phyloP scores from a whole-genome alignment of 768 basidiomycete genomes.

The Mycena vulgaris region DNA sequence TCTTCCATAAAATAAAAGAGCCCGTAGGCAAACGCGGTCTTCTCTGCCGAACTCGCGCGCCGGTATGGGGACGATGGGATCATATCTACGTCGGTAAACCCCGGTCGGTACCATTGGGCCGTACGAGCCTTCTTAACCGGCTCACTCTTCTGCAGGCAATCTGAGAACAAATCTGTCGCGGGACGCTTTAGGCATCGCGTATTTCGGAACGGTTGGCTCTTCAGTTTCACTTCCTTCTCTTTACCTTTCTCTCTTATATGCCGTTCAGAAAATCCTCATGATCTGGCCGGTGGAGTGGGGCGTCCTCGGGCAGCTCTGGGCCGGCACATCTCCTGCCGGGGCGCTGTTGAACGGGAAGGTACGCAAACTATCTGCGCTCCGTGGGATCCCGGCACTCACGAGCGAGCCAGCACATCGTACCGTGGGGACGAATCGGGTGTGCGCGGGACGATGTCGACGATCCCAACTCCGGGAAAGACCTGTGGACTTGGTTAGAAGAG shows the following conservation, averaged over 20 bases:
- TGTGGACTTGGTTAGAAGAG: constrained; percentile 56
- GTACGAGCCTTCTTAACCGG: too few relatives aligned
- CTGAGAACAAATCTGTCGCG: constrained; percentile 3
- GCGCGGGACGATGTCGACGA: constrained; percentile 43
- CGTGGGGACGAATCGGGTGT: constrained; percentile 49
- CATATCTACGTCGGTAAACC: constrained; percentile 61
- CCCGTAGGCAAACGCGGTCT: constrained; percentile 59
- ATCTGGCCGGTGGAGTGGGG: constrained; percentile 53
- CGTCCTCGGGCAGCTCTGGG: constrained; percentile 62
- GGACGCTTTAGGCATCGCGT: neutral
- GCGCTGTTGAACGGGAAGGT: constrained; percentile 59
- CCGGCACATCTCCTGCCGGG: constrained; percentile 58
- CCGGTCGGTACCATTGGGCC: too few relatives aligned
- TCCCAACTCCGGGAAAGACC: constrained; percentile 40
- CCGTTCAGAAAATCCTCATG: constrained; percentile 40
- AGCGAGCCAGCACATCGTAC: constrained; percentile 46
- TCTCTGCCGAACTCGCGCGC: constrained; percentile 62
- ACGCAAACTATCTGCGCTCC: constrained; percentile 6
- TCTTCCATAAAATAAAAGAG: neutral
- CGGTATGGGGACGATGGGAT: constrained; percentile 64
- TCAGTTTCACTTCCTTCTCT: neutral
- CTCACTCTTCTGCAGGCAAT: neutral
- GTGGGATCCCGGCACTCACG: neutral
- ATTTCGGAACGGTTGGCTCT: neutral
- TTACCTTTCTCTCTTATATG: neutral